phyloP scores from a whole-genome alignment of 2,329 filamentous ascomycete genomes.

The Gremmenia infestans region DNA sequence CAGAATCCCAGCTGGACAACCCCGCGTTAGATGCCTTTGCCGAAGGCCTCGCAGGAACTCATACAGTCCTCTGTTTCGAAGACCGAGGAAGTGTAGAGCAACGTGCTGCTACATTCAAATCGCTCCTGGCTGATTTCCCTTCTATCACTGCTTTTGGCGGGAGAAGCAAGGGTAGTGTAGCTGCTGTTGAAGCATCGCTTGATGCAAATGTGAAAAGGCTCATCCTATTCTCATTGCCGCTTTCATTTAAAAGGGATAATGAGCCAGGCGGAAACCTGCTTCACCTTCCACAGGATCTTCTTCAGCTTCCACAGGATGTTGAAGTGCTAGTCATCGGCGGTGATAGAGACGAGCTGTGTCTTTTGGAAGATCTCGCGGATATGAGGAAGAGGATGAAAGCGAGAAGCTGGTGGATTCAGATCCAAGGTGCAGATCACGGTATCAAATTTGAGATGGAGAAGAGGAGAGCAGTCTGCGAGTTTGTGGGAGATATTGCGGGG shows the following conservation, averaged over 20 bases:
- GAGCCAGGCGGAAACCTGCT: neutral
- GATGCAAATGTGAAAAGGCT: constrained; percentile 1
- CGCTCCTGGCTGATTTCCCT: constrained; percentile 1
- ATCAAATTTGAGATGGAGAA: constrained; percentile 4
- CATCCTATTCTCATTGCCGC: constrained; percentile 1
- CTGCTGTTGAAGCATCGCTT: constrained; percentile 1
- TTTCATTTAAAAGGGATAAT: neutral
- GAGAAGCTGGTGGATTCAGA: constrained; percentile 1
- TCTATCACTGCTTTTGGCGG: constrained; percentile 2
- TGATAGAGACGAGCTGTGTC: constrained; percentile 3
- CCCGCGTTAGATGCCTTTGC: constrained; percentile 2
- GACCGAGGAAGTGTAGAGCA: constrained; percentile 3
- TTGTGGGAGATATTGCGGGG: neutral
- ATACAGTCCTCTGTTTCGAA: constrained; percentile 3
- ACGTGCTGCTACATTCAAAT: constrained; percentile 1
- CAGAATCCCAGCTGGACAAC: constrained; percentile 3
- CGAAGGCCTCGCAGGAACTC: constrained; percentile 1
- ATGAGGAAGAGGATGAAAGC: constrained; percentile 4
- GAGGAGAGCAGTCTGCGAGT: constrained; percentile 3
- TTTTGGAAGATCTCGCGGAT: neutral
- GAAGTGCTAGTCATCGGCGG: constrained; percentile 1
- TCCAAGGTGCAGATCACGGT: constrained; percentile 4
- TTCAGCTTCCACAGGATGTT: constrained; percentile 1
- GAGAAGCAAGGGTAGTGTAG: constrained; percentile 4
- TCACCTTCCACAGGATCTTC: constrained; percentile 1